These are phyloP conservation scores for Puccinia triticina DNA, from an alignment of 1,284 basidiomycete genomes.

Conservation along the genomic window DNA sequence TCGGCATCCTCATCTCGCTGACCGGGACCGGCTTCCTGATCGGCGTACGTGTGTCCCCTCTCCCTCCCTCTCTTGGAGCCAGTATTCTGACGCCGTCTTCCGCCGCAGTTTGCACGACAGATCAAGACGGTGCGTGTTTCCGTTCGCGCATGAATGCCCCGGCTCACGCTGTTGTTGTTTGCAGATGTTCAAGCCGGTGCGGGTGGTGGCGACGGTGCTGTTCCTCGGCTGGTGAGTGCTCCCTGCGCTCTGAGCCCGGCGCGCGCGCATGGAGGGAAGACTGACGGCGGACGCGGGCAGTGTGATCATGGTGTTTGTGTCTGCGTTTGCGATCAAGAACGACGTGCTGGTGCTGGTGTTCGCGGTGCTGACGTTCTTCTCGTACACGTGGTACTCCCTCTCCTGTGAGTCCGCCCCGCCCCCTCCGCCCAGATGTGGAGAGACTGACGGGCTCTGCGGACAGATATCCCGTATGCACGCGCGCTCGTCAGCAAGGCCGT, in stretches of 20 bases:
- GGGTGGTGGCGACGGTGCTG: constrained; percentile 78
- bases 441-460: not conserved
- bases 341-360: constrained; percentile 47
- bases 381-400: constrained; percentile 50
- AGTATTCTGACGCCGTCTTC: not conserved
- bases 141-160: too few relatives aligned
- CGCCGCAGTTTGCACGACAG: constrained; percentile 72
- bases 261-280: too few relatives aligned
- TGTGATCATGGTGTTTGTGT: constrained; percentile 49
- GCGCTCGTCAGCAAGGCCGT: constrained; percentile 40
- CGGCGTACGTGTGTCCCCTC: constrained; percentile 62
- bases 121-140: constrained; percentile 69
- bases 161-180: constrained; percentile 51
- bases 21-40: constrained; percentile 87
- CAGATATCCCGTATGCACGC: constrained; percentile 49
- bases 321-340: constrained; percentile 36
- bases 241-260: constrained; percentile 54
- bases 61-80: not conserved
- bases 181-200: constrained; percentile 90
- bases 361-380: constrained; percentile 41
- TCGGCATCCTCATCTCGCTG: constrained; percentile 81
- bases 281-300: too few relatives aligned
- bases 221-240: constrained; percentile 67
- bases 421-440: too few relatives aligned
- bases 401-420: constrained; percentile 27